A percentile compares a stretch with the other conserved stretches of the same genome.
Conservation (phyloP, 805 yeast genomes). For the Wickerhamiella lipophila region DNA sequence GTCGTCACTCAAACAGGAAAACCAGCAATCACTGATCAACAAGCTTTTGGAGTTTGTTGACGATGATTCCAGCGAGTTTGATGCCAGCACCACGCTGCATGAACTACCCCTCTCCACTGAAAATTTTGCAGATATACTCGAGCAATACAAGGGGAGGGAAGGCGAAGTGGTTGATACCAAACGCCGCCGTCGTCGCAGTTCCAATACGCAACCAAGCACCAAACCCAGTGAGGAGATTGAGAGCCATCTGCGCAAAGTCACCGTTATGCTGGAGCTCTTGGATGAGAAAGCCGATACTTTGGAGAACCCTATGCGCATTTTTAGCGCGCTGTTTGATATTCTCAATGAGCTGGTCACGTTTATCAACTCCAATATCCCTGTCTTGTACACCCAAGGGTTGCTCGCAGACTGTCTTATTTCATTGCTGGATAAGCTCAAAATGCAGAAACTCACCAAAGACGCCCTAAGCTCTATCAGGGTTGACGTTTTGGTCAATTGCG, state of each 20-base stretch:
- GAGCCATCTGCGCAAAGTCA: slow-evolving; percentile 61
- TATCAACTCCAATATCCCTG: slow-evolving; percentile 82
- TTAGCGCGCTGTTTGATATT: slow-evolving; percentile 28
- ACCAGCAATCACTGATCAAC: slow-evolving; percentile 45
- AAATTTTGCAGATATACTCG: slow-evolving; percentile 46
- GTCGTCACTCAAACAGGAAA: slow-evolving; percentile 40
- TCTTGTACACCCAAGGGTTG: slow-evolving; percentile 80
- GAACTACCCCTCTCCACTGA: slow-evolving; percentile 46
- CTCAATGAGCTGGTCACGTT: slow-evolving; percentile 39
- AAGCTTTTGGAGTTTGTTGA: slow-evolving; percentile 46
- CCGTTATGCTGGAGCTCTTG: slow-evolving; percentile 65
- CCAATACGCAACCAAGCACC: slow-evolving; percentile 49
- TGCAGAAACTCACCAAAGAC: slow-evolving; percentile 15
- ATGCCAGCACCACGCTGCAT: slow-evolving; percentile 37
- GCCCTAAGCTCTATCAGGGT: slow-evolving; percentile 58
- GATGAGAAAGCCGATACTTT: slow-evolving; percentile 34
- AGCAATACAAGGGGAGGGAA: slow-evolving; percentile 38
- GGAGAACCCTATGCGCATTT: slow-evolving; percentile 19
- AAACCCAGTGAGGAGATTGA: slow-evolving; percentile 43
- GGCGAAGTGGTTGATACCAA: slow-evolving; percentile 13
- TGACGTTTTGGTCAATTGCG: slow-evolving; percentile 80
- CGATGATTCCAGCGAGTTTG: slow-evolving; percentile 32
- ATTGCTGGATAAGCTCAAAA: slow-evolving; percentile 38
- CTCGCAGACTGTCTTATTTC: slow-evolving; percentile 74
- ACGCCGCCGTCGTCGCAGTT: slow-evolving; percentile 60